A percentile compares a stretch with the other conserved stretches of the same genome.
Conservation (phyloP, 2,329 filamentous ascomycete species). For the Epichloe gansuensis region DNA sequence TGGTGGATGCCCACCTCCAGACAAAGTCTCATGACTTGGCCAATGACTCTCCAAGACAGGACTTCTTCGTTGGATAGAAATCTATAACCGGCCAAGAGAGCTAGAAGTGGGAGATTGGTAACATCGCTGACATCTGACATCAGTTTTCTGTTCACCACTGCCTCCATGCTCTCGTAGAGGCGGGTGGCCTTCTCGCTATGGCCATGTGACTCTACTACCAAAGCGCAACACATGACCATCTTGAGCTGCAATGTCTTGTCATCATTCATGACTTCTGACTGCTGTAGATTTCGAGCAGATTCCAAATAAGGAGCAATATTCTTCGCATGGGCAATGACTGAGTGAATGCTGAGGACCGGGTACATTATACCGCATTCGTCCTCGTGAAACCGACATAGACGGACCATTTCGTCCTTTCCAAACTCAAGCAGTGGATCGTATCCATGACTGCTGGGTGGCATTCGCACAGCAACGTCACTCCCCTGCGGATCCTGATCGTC, state of each 20-base stretch:
- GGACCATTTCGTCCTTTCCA: conserved; percentile 64
- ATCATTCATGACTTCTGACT: conserved; percentile 29
- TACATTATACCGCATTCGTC: conserved; percentile 92
- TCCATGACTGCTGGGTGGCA: conserved; percentile 22
- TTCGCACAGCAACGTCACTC: conserved; percentile 9
- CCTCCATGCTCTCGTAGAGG: conserved; percentile 65
- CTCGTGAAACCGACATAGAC: conserved; percentile 67
- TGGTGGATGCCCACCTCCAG: conserved; percentile 75
- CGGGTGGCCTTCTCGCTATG: conserved; percentile 60
- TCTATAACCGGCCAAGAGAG: conserved; percentile 51
- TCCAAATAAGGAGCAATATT: conserved; percentile 63
- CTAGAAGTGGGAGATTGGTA: conserved; percentile 35
- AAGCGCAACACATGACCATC: conserved; percentile 65
- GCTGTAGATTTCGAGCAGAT: conserved; percentile 23
- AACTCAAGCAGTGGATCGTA: conserved; percentile 71
- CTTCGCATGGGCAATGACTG: conserved; percentile 56
- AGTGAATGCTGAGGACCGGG: conserved; percentile 65
- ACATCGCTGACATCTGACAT: conserved; percentile 40
- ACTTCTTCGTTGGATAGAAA: conserved; percentile 80
- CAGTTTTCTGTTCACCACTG: conserved; percentile 52
- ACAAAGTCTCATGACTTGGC: conserved; percentile 67
- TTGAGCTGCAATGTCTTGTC: conserved; percentile 59
- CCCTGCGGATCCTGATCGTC: conserved; percentile 40
- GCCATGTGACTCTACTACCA: conserved; percentile 67
- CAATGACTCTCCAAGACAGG: conserved; percentile 76